A percentile compares a stretch with the other conserved stretches of the same genome.
phyloP scores from a whole-genome alignment of 2,329 filamentous ascomycete species.

The Ceratocystis colombiana region DNA sequence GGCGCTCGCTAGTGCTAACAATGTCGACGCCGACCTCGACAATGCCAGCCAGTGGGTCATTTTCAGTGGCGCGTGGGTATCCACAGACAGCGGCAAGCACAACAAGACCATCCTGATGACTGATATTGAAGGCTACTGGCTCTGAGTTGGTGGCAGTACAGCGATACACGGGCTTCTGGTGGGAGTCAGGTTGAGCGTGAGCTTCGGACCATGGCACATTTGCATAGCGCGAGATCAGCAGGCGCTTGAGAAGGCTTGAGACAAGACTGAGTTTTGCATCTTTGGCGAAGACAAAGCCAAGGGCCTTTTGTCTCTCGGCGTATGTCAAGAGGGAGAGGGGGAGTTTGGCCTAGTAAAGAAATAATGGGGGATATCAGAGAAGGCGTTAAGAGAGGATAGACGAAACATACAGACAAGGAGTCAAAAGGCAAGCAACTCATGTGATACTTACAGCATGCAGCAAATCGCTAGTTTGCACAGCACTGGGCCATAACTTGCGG shows the following conservation, averaged over 20 bases:
- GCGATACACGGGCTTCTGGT: slow-evolving; percentile 45
- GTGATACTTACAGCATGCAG: slow-evolving; percentile 36
- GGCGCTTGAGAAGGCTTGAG: slow-evolving; percentile 64
- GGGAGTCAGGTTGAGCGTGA: slow-evolving; percentile 45
- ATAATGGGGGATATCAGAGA: slow-evolving; percentile 1
- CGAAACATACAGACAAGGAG: not conserved
- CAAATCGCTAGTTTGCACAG: slow-evolving; percentile 41
- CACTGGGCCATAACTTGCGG: slow-evolving; percentile 46
- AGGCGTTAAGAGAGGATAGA: not conserved
- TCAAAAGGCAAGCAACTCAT: not conserved
- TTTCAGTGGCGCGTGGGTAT: slow-evolving; percentile 27
- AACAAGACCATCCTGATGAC: slow-evolving; percentile 67
- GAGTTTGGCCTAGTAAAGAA: slow-evolving; percentile 40
- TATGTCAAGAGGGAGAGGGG: slow-evolving; percentile 44
- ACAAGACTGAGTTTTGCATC: slow-evolving; percentile 67
- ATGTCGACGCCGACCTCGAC: slow-evolving; percentile 59
- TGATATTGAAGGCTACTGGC: slow-evolving; percentile 60
- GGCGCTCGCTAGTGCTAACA: slow-evolving; percentile 63
- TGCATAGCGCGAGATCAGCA: slow-evolving; percentile 51
- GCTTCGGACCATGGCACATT: slow-evolving; percentile 52
- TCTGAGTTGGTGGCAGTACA: slow-evolving; percentile 39
- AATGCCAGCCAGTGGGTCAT: slow-evolving; percentile 26
- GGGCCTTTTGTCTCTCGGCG: slow-evolving; percentile 47
- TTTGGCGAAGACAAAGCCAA: slow-evolving; percentile 54
- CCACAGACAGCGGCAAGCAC: slow-evolving; percentile 48